Evolutionary conservation across 108 stramenopile genomes (phyloP), one percentile per base, ranked within the genome.

Genomic region (Nitzschia inconspicua): DNA sequence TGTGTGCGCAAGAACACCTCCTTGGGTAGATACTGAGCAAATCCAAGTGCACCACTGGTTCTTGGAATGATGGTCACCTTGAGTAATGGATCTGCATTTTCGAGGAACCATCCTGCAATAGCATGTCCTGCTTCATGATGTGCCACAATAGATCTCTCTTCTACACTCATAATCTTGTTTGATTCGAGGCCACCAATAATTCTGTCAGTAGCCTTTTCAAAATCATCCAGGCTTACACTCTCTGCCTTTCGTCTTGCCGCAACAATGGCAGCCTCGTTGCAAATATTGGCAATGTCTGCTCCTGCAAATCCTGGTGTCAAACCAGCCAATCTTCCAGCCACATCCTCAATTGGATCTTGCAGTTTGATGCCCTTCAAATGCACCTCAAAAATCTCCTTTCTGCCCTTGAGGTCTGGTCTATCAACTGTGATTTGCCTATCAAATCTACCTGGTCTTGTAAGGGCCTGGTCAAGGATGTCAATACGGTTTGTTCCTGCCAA

Each of bases 171-270:
- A 36, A 77, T 70, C 42, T 78, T 78, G 67, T 85, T 88, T 18
- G 78, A 74, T 74, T 85, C 95, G 31, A 94, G 72, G 35, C 96
- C 96, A 57, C 95, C 94, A 40, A 93, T 82, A 19, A 93, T 84
- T 51, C 94, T 81, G 71, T 97, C 96, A 19, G 86, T 86, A n/a
- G 96, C 96, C 58, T 80, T 84, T 56, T 97, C 96, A 53, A 97
- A 71, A 36, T 92, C 84, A 25, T 78, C 88, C 58, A 83, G 73
- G 23, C 60, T 68, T 3, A 97, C 76, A 16, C 78, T 63, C 7
- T 71, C 72, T 16, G 62, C 80, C 27, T 70, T 71, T 48, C 74
- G 84, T 52, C 76, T 79, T 22, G 83, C 93, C 44, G 78, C 90
- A 55, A 80, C 81, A 50, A 98, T 88, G 10, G 97, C 97, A 28